Percentiles rank a stretch among this genome's conserved stretches.
These are phyloP conservation scores for Lactarius sp. DNA, from an alignment of 768 basidiomycete species.

Conservation along the genomic window DNA sequence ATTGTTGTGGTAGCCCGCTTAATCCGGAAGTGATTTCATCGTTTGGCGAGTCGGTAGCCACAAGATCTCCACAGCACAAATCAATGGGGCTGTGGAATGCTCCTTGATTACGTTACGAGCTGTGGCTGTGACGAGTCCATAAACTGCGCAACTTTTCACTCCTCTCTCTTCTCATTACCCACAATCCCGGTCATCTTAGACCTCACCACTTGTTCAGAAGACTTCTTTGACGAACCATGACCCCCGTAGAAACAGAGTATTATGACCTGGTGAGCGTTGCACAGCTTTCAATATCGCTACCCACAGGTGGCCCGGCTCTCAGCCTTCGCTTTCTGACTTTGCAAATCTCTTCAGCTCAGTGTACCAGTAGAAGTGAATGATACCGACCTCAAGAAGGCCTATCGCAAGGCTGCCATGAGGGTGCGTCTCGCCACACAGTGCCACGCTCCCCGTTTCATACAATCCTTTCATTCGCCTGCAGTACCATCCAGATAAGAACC, in stretches of 20 bases:
- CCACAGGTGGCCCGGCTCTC: too few relatives aligned
- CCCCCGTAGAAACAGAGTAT: conserved; percentile 88
- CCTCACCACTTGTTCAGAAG: too few relatives aligned
- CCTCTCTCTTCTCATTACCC: not conserved
- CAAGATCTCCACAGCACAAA: too few relatives aligned
- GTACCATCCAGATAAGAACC: conserved; percentile 97
- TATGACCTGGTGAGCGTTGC: conserved; percentile 57
- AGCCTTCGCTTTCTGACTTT: conserved; percentile 1
- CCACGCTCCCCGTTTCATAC: not conserved
- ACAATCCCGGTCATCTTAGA: not conserved
- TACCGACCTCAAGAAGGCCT: conserved; percentile 87
- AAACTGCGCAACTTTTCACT: not conserved
- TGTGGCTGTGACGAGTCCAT: not conserved
- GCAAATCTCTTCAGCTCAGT: conserved; percentile 46
- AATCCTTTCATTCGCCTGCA: conserved; percentile 30
- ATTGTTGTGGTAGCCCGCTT: not conserved
- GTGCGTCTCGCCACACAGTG: conserved; percentile 36
- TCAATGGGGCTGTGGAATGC: not conserved
- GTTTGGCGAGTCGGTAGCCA: too few relatives aligned
- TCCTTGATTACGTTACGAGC: conserved; percentile 14
- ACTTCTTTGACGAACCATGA: conserved; percentile 40
- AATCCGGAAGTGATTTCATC: not conserved
- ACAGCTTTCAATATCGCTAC: not conserved
- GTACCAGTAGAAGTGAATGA: conserved; percentile 71
- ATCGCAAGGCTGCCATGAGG: conserved; percentile 91